Base-by-base conservation (phyloP, 345 rosid species). In the Combretum micranthum region DNA sequence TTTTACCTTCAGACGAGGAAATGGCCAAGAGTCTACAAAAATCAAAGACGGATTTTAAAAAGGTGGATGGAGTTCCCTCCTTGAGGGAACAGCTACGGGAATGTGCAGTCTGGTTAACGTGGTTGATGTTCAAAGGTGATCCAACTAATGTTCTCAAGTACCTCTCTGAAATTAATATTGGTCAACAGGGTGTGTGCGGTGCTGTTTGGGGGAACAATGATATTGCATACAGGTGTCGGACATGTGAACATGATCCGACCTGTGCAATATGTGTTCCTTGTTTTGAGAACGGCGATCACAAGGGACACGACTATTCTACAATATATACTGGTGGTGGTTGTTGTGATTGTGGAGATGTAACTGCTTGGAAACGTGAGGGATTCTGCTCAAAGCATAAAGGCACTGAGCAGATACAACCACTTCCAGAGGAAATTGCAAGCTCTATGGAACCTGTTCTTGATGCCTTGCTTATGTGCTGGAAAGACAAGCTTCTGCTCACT, bases 231-330 rank as follows among this genome's bases (percentile, higher is more conserved):
- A 72, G 77, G 74, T 93, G 97, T 64, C 71, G 84, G 67, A 86
- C 97, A 0, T 93, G 99, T 52, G 89, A 85, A 64, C 74, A 78
- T 56, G 99, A 93, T 53, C 86, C 94, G 1, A 93, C 99, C 49
- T 93, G 99, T 79, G 99, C 96, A 20, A 85, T 93, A 60, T 93
- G 99, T 25, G 94, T 85, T 59, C 83, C 94, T 59, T 93, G 99
- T 72, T 93, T 93, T 56, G 78, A 72, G 70, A 78, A 84, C 64
- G 99, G 99, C 52, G 68, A 84, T 60, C 97, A 92, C 64, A 57
- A 67, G 46, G 72, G 67, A 59, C 98, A 92, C 53, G 98, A 92
- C 68, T 88, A 80, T 73, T 84, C 87, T 2, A 69, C 85, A 44
- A 83, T 88, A 12, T 84, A 86, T 55, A 92, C 98, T 0, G 85